Evolutionary conservation across 257 asterid genomes (phyloP).

Genomic region (Rehmannia glutinosa): DNA sequence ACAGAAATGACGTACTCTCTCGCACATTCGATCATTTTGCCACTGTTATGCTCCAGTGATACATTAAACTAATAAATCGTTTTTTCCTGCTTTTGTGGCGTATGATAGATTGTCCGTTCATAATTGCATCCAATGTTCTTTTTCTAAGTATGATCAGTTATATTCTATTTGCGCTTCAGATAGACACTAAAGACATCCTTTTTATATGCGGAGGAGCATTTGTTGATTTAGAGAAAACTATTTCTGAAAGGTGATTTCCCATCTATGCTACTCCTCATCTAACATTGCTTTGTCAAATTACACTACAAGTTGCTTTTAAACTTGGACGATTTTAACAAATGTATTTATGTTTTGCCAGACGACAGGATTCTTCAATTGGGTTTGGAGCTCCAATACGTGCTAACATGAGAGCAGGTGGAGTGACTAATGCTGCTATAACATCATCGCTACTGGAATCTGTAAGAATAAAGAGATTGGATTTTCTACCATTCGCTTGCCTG

Average conservation of each 20-base stretch:
- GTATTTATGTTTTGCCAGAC: constrained; percentile 41
- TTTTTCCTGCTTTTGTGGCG: not conserved
- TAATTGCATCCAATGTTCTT: not conserved
- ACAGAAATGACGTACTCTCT: not conserved
- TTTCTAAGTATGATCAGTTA: constrained; percentile 4
- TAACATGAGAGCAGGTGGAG: constrained; percentile 82
- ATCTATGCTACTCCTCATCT: not conserved
- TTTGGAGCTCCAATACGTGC: constrained; percentile 95
- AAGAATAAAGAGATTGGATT: constrained; percentile 32
- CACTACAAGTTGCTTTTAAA: no score
- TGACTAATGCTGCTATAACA: constrained; percentile 66
- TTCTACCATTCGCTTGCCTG: constrained; percentile 16
- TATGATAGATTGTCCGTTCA: constrained; percentile 1
- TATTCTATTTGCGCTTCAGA: constrained; percentile 40
- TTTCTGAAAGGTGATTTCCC: constrained; percentile 74
- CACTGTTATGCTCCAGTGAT: not conserved
- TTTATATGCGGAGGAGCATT: constrained; percentile 96
- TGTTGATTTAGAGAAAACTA: constrained; percentile 87
- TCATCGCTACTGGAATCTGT: constrained; percentile 89
- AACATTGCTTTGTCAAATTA: not conserved
- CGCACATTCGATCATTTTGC: not conserved
- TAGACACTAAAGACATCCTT: constrained; percentile 88
- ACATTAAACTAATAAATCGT: not conserved
- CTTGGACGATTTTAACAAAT: constrained; percentile 6
- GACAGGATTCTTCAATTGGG: constrained; percentile 93